Base-by-base conservation (phyloP, 192 early-diverging fungal species). In the Dissophora ornata region DNA sequence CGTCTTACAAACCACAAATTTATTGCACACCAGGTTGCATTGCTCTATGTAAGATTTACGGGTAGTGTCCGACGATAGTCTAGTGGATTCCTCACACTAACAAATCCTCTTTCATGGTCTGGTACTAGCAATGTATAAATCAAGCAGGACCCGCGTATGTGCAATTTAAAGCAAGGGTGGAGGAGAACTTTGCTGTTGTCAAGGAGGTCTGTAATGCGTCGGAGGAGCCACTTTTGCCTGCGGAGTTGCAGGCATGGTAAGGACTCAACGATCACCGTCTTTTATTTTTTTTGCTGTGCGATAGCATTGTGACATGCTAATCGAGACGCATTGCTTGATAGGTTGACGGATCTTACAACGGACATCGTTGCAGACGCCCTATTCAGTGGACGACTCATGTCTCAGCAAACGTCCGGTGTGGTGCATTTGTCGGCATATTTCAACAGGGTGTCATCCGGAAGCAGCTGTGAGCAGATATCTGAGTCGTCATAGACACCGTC, bases 11-110 rank as follows among this genome's bases (percentile, higher is more conserved):
- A 85, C 42, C 84, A 85, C 59, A 83, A 85, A 41, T 85, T 83
- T 29, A 81, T 85, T 34, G 84, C 84, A 13, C 82, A 85, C 66
- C 84, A 85, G 55, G 28, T 83, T 16, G 84, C 84, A 34, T 44
- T 85, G 24, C 61, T 85, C 21, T 85, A 85, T 57, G 84, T 85
- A 77, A 57, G 65, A 38, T 38, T 36, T 16, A 19, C 16, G 13
- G 21, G 22, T 21, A 16, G 16, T 19, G 8, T 12, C 1, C 10
- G 10, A 11, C 13, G 0, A 1, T 21, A 47, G n/a, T 15, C 18
- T 19, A 22, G 16, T 36, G 26, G 1, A n/a, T n/a, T n/a, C n/a
- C n/a, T n/a, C n/a, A n/a, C n/a, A n/a, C n/a, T n/a, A n/a, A n/a
- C n/a, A n/a, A n/a, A n/a, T n/a, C n/a, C n/a, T n/a, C n/a, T n/a